These are phyloP conservation scores for Pecoramyces ruminantium DNA, from an alignment of 192 early-diverging fungal species.

Conservation along the genomic window DNA sequence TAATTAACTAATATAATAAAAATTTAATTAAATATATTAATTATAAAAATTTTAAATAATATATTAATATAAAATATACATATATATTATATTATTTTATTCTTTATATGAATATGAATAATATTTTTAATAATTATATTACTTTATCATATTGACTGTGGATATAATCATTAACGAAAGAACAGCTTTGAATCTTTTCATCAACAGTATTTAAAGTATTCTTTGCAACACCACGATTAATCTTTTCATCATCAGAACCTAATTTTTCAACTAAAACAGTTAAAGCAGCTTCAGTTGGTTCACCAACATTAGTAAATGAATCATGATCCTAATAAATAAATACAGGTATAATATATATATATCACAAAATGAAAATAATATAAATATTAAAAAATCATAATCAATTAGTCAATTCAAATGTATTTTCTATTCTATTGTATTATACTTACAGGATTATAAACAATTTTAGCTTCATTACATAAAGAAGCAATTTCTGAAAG, in stretches of 20 bases:
- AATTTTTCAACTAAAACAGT: slow-evolving; percentile 86
- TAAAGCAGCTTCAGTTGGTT: slow-evolving; percentile 97
- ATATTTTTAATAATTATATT: not conserved
- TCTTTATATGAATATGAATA: not conserved
- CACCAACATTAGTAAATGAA: slow-evolving; percentile 64
- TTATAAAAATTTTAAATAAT: not conserved
- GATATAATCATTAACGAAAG: slow-evolving; percentile 53
- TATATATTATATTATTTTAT: slow-evolving; percentile 9
- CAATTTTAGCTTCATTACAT: slow-evolving; percentile 80
- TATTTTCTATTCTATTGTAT: not conserved
- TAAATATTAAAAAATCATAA: too few relatives aligned
- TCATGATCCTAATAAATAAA: slow-evolving; percentile 12
- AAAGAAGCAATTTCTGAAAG: slow-evolving; percentile 63
- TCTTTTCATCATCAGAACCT: slow-evolving; percentile 48
- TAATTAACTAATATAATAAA: slow-evolving; percentile 7
- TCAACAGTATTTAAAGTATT: slow-evolving; percentile 19
- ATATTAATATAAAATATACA: slow-evolving; percentile 5
- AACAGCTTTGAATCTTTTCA: slow-evolving; percentile 36
- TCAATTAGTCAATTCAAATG: not conserved
- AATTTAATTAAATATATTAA: not conserved
- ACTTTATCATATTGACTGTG: slow-evolving; percentile 35
- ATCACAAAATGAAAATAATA: not conserved
- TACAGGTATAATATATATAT: too few relatives aligned
- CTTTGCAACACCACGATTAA: too few relatives aligned
- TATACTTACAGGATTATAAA: slow-evolving; percentile 51